Base-by-base conservation (phyloP, 2,329 filamentous ascomycete species). In the Macroventuria anomochaeta region DNA sequence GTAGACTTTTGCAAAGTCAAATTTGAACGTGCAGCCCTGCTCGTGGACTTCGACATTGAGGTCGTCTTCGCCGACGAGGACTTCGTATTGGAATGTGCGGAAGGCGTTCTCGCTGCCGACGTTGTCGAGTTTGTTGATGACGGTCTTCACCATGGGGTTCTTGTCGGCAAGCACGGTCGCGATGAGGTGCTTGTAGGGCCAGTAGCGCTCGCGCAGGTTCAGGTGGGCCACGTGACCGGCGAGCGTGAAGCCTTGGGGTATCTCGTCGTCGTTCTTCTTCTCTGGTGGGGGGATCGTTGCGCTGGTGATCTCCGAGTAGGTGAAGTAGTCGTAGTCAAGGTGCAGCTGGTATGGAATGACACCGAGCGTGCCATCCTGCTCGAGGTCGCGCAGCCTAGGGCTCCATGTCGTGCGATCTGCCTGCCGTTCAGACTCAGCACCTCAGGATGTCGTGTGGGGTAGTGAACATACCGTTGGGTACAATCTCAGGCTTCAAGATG, bases 1-100 rank as follows among this genome's bases (percentile, higher is more conserved):
- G 81, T 99, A 99, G 3, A 99, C 95, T 65, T 96, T 96, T 58
- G 89, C 85, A 75, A 96, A 99, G 79, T 99, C 90, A 75, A 99
- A 97, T 50, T 82, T 82, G 78, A 96, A 99, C n/a, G 82, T 79
- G 77, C 95, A 97, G 56, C 86, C 85, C 65, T 90, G 88, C 76
- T 97, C 92, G 60, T 84, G 85, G 46, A 95, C 83, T 58, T 90
- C 85, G 48, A 99, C 95, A 46, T 93, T 86, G 74, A 97, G 80
- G 68, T 97, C 88, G 64, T 91, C 85, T 0, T 86, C 83, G 0
- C 95, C 95, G 1, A 87, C 87, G 0, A 99, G 84, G 12, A 97
- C 84, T 77, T 99, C 95, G 77, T 96, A 97, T 26, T 83, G 83
- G 75, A 99, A 97, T 0, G 95, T 97, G 46, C 95, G 87, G 77